A percentile compares a stretch with the other conserved stretches of the same genome.
Conservation (phyloP, 108 stramenopile species). For the Pseudonitzschia multiseries region DNA sequence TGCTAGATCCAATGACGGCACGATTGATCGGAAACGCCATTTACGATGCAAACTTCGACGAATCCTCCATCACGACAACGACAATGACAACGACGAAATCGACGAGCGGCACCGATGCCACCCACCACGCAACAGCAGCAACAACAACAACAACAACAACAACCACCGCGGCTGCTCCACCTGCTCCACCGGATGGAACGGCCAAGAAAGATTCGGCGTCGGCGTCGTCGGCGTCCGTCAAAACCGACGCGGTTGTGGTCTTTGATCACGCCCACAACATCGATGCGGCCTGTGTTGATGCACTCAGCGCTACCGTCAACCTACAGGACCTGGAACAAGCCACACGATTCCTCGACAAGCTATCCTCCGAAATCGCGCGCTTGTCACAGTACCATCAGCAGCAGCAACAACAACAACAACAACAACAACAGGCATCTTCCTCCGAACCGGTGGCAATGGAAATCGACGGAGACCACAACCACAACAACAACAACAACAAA, state of each 20-base stretch:
- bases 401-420: slow-evolving; percentile 66
- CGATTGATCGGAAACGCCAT: neutral
- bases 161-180: neutral
- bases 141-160: neutral
- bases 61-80: neutral
- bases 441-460: slow-evolving; percentile 34
- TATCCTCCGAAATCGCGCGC: slow-evolving; percentile 62
- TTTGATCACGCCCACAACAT: slow-evolving; percentile 97
- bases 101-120: neutral
- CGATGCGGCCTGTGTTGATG: slow-evolving; percentile 94
- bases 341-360: slow-evolving; percentile 57
- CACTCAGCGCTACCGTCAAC: slow-evolving; percentile 82
- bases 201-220: slow-evolving; percentile 55
- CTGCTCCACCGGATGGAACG: too few species aligned
- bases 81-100: neutral
- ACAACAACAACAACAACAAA: neutral
- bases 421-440: slow-evolving; percentile 11
- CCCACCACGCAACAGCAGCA: neutral
- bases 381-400: slow-evolving; percentile 71
- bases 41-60: neutral
- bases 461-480: slow-evolving; percentile 48
- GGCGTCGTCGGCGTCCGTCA: slow-evolving; percentile 64
- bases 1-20: slow-evolving; percentile 91
- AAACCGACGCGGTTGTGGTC: slow-evolving; percentile 82
- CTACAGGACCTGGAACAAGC: slow-evolving; percentile 74